Evolutionary conservation across 805 yeast genomes (phyloP).

Genomic region (Starmerella scarabaei): DNA sequence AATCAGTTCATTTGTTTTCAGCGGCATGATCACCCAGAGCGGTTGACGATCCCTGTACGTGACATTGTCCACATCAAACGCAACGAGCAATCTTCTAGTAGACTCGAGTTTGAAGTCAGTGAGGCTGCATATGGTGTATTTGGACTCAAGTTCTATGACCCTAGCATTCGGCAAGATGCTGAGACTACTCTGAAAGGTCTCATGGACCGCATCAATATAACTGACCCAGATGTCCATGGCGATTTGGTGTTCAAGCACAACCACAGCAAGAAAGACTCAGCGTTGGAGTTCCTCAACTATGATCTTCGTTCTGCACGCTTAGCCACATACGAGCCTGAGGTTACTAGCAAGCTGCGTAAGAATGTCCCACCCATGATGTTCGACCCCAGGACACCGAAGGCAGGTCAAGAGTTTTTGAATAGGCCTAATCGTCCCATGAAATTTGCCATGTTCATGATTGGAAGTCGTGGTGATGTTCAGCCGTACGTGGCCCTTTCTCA

Average conservation of each 20-base stretch:
- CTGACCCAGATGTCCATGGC: neutral
- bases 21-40: conserved; percentile 46
- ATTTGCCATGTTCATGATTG: conserved; percentile 71
- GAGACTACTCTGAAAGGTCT: conserved; percentile 33
- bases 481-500: conserved; percentile 86
- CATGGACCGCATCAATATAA: conserved; percentile 2
- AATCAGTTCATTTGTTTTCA: conserved; percentile 60
- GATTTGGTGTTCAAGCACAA: neutral
- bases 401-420: conserved; percentile 23
- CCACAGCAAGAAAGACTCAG: conserved; percentile 5
- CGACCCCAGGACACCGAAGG: conserved; percentile 17
- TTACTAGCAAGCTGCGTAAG: conserved; percentile 5
- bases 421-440: conserved; percentile 43
- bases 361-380: conserved; percentile 21
- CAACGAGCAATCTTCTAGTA: neutral
- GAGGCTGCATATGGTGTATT: conserved; percentile 14
- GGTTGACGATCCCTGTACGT: conserved; percentile 65
- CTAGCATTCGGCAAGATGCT: conserved; percentile 2
- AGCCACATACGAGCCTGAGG: conserved; percentile 17
- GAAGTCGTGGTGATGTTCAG: conserved; percentile 94
- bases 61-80: conserved; percentile 34
- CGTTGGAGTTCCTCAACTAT: conserved; percentile 11
- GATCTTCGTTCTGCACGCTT: conserved; percentile 18
- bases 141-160: conserved; percentile 4
- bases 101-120: conserved; percentile 11